Evolutionary conservation across 495 filamentous ascomycete species (phyloP).

Genomic region (Penicillium roqueforti): DNA sequence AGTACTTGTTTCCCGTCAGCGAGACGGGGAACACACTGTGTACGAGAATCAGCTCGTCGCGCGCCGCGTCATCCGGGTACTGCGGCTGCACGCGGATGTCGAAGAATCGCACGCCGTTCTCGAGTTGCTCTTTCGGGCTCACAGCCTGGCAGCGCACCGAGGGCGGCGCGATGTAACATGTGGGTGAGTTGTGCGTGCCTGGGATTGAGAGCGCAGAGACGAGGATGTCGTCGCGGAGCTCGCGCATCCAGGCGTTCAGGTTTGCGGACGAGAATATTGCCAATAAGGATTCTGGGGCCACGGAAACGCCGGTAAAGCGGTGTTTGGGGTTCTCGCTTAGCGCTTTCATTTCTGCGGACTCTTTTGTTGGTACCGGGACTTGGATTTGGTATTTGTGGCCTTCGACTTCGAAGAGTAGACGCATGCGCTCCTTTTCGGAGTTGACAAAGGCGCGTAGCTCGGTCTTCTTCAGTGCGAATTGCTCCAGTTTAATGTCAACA

Average conservation of each 20-base stretch:
- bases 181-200: constrained; percentile 92
- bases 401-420: constrained; percentile 58
- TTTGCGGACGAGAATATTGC: constrained; percentile 70
- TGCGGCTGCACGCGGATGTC: constrained; percentile 77
- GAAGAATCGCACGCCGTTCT: constrained; percentile 91
- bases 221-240: constrained; percentile 60
- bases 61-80: constrained; percentile 49
- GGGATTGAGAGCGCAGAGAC: constrained; percentile 85
- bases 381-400: constrained; percentile 60
- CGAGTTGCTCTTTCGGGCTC: constrained; percentile 66
- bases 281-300: constrained; percentile 60
- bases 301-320: constrained; percentile 70
- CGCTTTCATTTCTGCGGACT: constrained; percentile 53
- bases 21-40: constrained; percentile 78
- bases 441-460: constrained; percentile 45
- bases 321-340: constrained; percentile 52
- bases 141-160: constrained; percentile 93
- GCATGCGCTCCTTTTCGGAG: constrained; percentile 50
- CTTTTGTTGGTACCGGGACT: constrained; percentile 50
- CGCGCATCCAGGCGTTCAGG: constrained; percentile 75
- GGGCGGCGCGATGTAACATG: constrained; percentile 75
- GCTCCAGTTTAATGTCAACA: constrained; percentile 51
- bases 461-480: constrained; percentile 55
- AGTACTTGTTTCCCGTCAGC: constrained; percentile 66
- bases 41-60: constrained; percentile 60